Evolutionary conservation across 1,139 yeast species (phyloP).

Genomic region (Lodderomyces margitis): DNA sequence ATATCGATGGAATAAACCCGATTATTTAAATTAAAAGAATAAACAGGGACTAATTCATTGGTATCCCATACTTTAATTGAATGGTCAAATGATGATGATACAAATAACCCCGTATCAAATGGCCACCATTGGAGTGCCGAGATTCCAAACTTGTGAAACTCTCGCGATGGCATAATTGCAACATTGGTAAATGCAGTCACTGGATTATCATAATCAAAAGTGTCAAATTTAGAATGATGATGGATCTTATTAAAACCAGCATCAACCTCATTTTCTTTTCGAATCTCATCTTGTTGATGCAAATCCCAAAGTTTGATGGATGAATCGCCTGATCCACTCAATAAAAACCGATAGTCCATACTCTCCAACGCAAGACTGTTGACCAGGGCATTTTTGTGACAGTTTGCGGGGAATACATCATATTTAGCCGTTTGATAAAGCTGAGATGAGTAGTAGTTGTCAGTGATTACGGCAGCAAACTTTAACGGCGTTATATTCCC

Average conservation of each 20-base stretch:
- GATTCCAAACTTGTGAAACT: constrained; percentile 70
- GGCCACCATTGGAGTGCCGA: constrained; percentile 89
- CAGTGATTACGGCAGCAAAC: constrained; percentile 39
- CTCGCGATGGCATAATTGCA: constrained; percentile 51
- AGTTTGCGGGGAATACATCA: constrained; percentile 36
- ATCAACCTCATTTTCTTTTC: constrained; percentile 18
- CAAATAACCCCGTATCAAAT: constrained; percentile 79
- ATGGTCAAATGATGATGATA: constrained; percentile 78
- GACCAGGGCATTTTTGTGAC: constrained; percentile 50
- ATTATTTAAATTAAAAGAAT: constrained; percentile 54
- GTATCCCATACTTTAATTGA: constrained; percentile 84
- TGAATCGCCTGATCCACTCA: constrained; percentile 81
- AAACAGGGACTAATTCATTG: constrained; percentile 58
- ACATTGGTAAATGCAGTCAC: constrained; percentile 21
- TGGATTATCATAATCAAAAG: constrained; percentile 29
- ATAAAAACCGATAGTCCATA: constrained; percentile 45
- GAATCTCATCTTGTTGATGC: constrained; percentile 14
- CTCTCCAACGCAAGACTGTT: constrained; percentile 66
- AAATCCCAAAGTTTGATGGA: constrained; percentile 64
- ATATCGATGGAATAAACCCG: constrained; percentile 57
- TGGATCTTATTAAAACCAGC: constrained; percentile 6
- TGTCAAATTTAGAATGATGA: constrained; percentile 15
- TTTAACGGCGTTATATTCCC: constrained; percentile 31
- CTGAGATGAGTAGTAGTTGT: constrained; percentile 33
- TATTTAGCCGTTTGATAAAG: constrained; percentile 22